Evolutionary conservation across 345 rosid genomes (phyloP).

Genomic region (Euclidium syriacum): DNA sequence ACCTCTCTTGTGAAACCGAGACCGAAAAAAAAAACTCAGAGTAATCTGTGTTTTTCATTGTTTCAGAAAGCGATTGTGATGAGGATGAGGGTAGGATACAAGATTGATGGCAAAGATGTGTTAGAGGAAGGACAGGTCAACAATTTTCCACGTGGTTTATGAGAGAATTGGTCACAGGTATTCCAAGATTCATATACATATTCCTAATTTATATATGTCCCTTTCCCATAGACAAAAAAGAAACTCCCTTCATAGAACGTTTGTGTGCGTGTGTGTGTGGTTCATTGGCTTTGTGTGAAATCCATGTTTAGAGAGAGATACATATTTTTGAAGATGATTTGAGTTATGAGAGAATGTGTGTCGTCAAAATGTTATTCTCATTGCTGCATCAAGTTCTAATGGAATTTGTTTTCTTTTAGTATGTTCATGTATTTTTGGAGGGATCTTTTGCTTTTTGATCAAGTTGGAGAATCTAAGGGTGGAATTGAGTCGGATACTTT

Average conservation of each 20-base stretch:
- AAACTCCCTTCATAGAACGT: not conserved
- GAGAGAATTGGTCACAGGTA: conserved; percentile 27
- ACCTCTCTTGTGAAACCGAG: conserved; percentile 1
- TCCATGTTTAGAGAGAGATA: not conserved
- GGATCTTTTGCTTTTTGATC: not conserved
- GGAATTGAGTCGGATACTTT: not conserved
- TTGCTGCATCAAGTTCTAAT: not conserved
- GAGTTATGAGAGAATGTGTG: conserved; percentile 15
- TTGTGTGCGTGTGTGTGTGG: conserved; percentile 14
- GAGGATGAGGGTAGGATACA: conserved; percentile 84
- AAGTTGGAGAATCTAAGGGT: not conserved
- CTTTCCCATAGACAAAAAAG: conserved; percentile 1
- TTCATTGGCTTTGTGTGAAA: conserved; percentile 24
- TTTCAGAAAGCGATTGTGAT: conserved; percentile 87
- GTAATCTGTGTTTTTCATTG: not conserved
- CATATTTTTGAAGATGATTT: conserved; percentile 8
- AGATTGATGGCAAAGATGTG: conserved; percentile 60
- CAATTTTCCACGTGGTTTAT: conserved; percentile 75
- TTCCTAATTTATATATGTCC: conserved; percentile 9
- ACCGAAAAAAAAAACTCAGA: not conserved
- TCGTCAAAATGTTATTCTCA: not conserved
- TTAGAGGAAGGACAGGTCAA: conserved; percentile 92
- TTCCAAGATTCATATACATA: conserved; percentile 17
- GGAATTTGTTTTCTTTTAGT: not conserved
- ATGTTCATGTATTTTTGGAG: not conserved